These are phyloP conservation scores for Dothiorella sarmentorum DNA, from an alignment of 2,329 filamentous ascomycete genomes.

Conservation along the genomic window DNA sequence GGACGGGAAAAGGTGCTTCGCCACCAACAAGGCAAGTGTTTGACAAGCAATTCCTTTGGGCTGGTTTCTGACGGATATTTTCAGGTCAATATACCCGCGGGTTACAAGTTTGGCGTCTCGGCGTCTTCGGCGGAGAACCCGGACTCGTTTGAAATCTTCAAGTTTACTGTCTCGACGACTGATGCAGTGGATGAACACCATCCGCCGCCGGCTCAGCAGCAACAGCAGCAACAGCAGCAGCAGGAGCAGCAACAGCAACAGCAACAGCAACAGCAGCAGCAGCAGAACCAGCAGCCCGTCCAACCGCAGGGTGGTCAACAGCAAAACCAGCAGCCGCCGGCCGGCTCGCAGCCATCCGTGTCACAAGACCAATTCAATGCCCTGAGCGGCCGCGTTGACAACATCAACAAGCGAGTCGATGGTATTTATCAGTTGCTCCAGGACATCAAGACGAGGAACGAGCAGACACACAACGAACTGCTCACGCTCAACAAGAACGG, in stretches of 20 bases:
- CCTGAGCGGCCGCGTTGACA: constrained; percentile 78
- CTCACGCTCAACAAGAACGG: constrained; percentile 26
- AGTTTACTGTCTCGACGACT: constrained; percentile 68
- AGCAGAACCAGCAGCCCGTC: constrained; percentile 19
- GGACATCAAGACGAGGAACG: constrained; percentile 49
- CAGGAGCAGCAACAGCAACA: constrained; percentile 22
- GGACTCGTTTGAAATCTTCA: constrained; percentile 92
- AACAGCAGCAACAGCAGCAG: constrained; percentile 21
- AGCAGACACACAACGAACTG: constrained; percentile 57
- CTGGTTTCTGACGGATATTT: constrained; percentile 5
- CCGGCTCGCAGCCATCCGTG: not conserved
- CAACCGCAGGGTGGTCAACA: constrained; percentile 28
- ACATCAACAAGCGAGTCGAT: constrained; percentile 64
- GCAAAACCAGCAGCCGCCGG: constrained; percentile 15
- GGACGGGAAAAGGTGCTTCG: constrained; percentile 79
- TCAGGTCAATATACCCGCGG: constrained; percentile 69
- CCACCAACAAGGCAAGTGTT: constrained; percentile 59
- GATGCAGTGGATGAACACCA: constrained; percentile 26
- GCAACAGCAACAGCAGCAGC: constrained; percentile 23
- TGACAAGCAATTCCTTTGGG: not conserved
- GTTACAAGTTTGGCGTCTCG: constrained; percentile 82
- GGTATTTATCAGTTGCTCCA: constrained; percentile 59
- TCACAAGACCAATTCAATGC: constrained; percentile 67
- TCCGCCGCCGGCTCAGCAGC: constrained; percentile 23
- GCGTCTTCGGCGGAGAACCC: constrained; percentile 87